Evolutionary conservation across 1,139 yeast genomes (phyloP), one percentile per base, ranked within the genome.

Genomic region (Yamadazyma kanchanaburiensis): DNA sequence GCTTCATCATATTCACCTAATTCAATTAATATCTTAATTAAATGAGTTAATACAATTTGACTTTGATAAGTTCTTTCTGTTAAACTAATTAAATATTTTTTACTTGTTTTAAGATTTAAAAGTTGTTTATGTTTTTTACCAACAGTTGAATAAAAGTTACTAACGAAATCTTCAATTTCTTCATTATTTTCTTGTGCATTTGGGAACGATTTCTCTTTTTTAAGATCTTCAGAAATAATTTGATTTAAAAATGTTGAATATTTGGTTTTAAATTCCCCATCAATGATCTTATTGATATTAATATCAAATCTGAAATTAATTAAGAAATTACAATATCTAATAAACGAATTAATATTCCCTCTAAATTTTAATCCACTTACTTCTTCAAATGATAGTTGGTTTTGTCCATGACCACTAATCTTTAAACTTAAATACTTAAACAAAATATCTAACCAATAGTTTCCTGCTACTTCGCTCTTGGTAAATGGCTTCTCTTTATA

Each of bases 1-100:
- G 74, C 74, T 40, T 68, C 74, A 37, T 68, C 74, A 34, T 51
- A 60, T 40, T 67, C 70, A 11, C 51, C 45, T 31, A 58, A 47
- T 21, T 61, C 65, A 15, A 67, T 45, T 31, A 67, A 51, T 1
- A 59, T 49, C 33, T 57, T 52, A 22, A 68, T 58, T 27, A 61
- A 54, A 33, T 55, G 57, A 9, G 56, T 46, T 19, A 65, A 49
- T 10, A 67, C 57, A 2, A 49, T 39, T 34, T 57, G 58, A 40
- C 67, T 61, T 35, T 66, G 74, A 38, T 60, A 68, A 0, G 72
- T 59, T 30, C 55, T 60, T 22, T 52, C 49, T 3, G 61, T 49
- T 23, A 55, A 49, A 30, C 48, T 51, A 28, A 66, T 45, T 29
- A 67, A 51, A 36, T 53, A 60, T 30, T 48, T 53, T 33, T 64